Evolutionary conservation across 2,329 filamentous ascomycete species (phyloP), one percentile per base, ranked within the genome.

Genomic region (Lecanicillium sp.): DNA sequence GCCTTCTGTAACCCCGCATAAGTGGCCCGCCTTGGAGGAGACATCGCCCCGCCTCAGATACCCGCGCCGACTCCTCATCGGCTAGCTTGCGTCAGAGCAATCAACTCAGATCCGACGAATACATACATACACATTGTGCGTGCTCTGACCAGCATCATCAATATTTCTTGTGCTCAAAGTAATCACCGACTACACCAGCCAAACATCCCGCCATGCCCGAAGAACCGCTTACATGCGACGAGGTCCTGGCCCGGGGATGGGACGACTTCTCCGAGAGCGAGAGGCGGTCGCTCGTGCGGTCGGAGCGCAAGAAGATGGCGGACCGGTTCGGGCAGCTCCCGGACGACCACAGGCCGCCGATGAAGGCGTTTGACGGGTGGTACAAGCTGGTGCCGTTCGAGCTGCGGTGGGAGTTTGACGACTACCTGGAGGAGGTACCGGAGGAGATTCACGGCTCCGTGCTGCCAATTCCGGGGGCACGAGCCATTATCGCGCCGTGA

Each of bases 401-500:
- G n/a, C 78, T 97, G 43, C 77, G 77, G 3, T 58, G 62, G 6
- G 76, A 95, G 68, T 83, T 98, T 5, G 81, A 93, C 49, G 66
- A 68, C 42, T 95, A 82, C 76, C 75, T 97, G n/a, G 71, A 69
- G 30, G 70, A 77, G 30, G 90, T 95, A 7, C 85, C 87, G 2
- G 65, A 73, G 41, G 74, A 76, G 1, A 69, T 93, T 33, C 73
- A 84, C 26, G 81, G 77, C 37, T 55, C 37, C 8, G 60, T 50
- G 6, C 58, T 95, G 50, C 93, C 91, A 3, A 72, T 90, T 1
- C 65, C 81, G 1, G 82, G 83, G 26, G 90, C 90, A 5, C 80
- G 89, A 65, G 75, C 93, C 12, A 84, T 98, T 48, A 96, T 98
- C 63, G 90, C 90, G 52, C 93, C 93, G 91, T 96, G 78, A 74